Percentiles rank a stretch among this genome's conserved stretches.
These are phyloP conservation scores for Globisporangium cystogenes DNA, from an alignment of 352 stramenopile species.

Conservation along the genomic window DNA sequence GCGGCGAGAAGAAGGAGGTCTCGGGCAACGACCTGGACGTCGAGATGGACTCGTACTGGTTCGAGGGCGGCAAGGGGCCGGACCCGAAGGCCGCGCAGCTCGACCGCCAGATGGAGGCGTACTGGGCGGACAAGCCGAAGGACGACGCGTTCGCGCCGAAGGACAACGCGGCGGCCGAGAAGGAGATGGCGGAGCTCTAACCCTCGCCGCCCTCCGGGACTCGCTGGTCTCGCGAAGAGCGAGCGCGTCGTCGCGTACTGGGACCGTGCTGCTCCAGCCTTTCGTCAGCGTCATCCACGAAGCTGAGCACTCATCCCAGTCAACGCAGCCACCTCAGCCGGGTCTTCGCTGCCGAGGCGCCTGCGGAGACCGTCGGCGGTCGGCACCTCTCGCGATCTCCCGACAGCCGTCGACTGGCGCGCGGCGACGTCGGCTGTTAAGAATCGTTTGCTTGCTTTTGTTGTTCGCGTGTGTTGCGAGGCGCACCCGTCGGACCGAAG, in stretches of 20 bases:
- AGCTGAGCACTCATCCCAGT: too few relatives aligned
- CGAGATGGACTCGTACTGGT: slow-evolving; percentile 89
- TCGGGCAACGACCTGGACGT: slow-evolving; percentile 80
- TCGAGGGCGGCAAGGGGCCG: slow-evolving; percentile 82
- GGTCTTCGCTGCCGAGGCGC: too few relatives aligned
- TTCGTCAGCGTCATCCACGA: too few relatives aligned
- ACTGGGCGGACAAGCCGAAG: slow-evolving; percentile 83
- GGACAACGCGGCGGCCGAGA: background rate
- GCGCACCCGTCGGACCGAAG: background rate
- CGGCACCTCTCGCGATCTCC: background rate
- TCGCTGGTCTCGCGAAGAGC: too few relatives aligned
- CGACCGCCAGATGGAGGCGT: slow-evolving; percentile 86
- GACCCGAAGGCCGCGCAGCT: slow-evolving; percentile 75
- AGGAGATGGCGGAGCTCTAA: background rate
- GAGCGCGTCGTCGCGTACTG: too few relatives aligned
- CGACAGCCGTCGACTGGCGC: background rate
- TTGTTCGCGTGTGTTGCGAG: slow-evolving; percentile 8
- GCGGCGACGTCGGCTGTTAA: slow-evolving; percentile 4
- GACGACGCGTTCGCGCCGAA: slow-evolving; percentile 11
- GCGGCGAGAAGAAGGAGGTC: slow-evolving; percentile 36
- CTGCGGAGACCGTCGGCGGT: background rate
- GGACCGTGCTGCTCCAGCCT: too few relatives aligned
- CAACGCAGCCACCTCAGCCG: too few relatives aligned
- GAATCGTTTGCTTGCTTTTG: slow-evolving; percentile 14
- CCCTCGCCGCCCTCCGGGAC: too few relatives aligned